Conservation (phyloP, 208 protist genomes). For the Balamuthia mandrillaris region DNA sequence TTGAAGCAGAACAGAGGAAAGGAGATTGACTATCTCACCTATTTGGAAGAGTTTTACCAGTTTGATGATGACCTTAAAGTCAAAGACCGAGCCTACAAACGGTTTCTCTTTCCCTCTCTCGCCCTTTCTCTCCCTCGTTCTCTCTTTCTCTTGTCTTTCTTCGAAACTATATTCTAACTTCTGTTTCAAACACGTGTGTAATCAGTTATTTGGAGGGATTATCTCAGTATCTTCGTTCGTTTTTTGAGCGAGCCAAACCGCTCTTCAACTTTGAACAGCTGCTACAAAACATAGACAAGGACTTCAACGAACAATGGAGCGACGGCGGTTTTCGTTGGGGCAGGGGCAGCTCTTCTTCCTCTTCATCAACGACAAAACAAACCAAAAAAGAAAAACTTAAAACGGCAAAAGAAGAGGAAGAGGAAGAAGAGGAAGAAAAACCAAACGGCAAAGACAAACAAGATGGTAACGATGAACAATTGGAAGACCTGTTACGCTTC, state of each 20-base stretch:
- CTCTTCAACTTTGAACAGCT: not conserved
- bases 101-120: not conserved
- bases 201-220: not conserved
- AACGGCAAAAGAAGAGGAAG: not conserved
- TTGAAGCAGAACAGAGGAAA: slow-evolving; percentile 33
- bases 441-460: slow-evolving; percentile 1
- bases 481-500: not conserved
- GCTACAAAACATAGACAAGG: not conserved
- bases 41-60: not conserved
- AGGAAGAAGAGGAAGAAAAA: not conserved
- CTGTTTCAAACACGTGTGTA: not conserved
- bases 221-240: slow-evolving; percentile 1
- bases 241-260: not conserved
- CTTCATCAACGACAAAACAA: too few relatives aligned
- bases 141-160: not conserved
- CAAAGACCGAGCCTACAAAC: slow-evolving; percentile 8
- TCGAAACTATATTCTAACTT: not conserved
- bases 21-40: not conserved
- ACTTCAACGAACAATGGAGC: not conserved
- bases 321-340: slow-evolving; percentile 18
- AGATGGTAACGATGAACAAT: not conserved
- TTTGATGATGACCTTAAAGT: slow-evolving; percentile 16
- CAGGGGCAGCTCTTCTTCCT: too few relatives aligned
- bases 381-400: too few relatives aligned
- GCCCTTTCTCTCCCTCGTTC: not conserved